Base-by-base conservation (phyloP, 2,329 filamentous ascomycete species). In the Gnomoniopsis smithogilvyi region DNA sequence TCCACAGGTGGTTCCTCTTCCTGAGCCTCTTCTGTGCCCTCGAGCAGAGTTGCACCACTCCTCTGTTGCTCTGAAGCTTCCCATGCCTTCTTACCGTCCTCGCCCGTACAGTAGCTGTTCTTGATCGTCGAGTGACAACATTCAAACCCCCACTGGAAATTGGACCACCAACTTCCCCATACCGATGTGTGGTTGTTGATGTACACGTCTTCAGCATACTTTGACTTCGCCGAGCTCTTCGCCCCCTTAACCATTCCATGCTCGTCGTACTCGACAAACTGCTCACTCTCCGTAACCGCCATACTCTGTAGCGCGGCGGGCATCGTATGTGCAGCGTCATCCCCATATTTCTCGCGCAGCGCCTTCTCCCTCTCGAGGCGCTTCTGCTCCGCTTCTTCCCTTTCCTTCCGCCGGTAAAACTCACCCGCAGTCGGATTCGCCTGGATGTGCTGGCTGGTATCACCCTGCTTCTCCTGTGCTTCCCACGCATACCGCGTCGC, bases 141-240 rank as follows among this genome's bases (percentile, higher is more conserved):
- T 22, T 90, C 84, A 73, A 96, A 99, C 1, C 95, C 95, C 95
- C 95, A 99, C 73, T 89, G 84, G 76, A 97, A 98, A 69, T 91
- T 87, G 55, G 87, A 85, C 95, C 95, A 99, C 95, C 95, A 99
- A 68, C 92, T 96, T 51, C 95, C 95, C 91, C 92, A 99, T 3
- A 96, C 88, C 0, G 89, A 88, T 3, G 86, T 92, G 75, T 99
- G 95, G 69, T 99, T 99, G 77, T 96, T 94, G 71, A 89, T 83
- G 56, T 90, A 78, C 0, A 97, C 81, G 68, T 99, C 92, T 70
- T 99, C 95, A 4, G 87, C 76, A 69, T 99, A 99, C 71, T 97
- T 98, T 45, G 92, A 96, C 72, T 90, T 94, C 53, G 88, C 89
- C 54, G 83, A 82, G 57, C 84, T 84, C 70, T 88, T 90, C 26